Evolutionary conservation across 2,329 filamentous ascomycete genomes (phyloP), one percentile per base, ranked within the genome.

Genomic region (Epichloe uncinata): DNA sequence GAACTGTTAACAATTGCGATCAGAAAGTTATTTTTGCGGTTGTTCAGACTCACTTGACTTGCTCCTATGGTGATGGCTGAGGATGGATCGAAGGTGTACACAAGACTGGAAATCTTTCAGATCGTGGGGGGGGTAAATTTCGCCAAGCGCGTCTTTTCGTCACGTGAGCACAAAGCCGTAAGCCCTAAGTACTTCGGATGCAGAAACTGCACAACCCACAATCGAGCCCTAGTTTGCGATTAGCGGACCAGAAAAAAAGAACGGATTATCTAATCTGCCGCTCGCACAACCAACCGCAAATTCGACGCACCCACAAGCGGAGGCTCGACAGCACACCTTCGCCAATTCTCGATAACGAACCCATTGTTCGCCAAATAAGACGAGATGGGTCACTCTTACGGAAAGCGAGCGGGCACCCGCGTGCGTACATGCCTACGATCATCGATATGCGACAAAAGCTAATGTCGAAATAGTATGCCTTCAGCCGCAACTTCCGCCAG

Each of bases 401-500:
- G 86, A 88, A 82, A 90, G 69, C 82, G 87, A 73, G 79, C 84
- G 69, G 86, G 86, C 74, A 91, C 86, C 73, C 85, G 86, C 74
- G 82, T 85, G 81, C 62, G 82, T 82, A 63, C 45, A 55, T 50
- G 46, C 50, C 45, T 50, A 52, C 49, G 49, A 53, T 41, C 5
- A 50, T 42, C 47, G 60, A 60, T 69, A 62, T 54, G 63, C 61
- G 50, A 57, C 60, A 56, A 54, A 59, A 53, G 42, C 46, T 53
- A 46, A 53, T 22, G n/a, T 45, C 18, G 11, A 53, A 61, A 57
- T 63, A 84, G 78, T 88, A 90, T 84, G 84, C 88, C 76, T 98
- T 96, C 83, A 87, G 84, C 70, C 82, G 91, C 67, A 79, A 84
- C 70, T 96, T 95, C 81, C 89, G 93, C 75, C 78, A 95, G 79